Evolutionary conservation across 495 filamentous ascomycete species (phyloP), one percentile per base, ranked within the genome.

Genomic region (Penicillium bialowiezense): DNA sequence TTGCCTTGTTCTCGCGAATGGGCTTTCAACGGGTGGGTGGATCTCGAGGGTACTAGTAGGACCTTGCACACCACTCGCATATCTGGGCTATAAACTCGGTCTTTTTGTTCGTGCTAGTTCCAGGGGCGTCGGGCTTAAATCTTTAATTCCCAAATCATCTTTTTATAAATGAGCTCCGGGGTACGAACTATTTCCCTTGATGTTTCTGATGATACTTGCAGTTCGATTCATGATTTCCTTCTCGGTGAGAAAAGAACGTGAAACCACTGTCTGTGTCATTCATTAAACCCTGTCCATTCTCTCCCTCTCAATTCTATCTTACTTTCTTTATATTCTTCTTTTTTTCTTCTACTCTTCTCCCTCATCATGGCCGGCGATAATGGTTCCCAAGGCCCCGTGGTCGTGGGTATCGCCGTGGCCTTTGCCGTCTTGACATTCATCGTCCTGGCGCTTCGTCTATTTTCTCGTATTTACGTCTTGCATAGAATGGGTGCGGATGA

Each of bases 401-500:
- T 72, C 34, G 39, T 51, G 5, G 67, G 59, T 14, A 54, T 72
- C 34, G 52, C 57, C n/a, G 24, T 70, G 37, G 60, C 57, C n/a
- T 72, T 72, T 53, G 62, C 67, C 12, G 37, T 56, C 7, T 35
- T 70, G 41, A 69, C 63, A 5, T 60, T 69, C 15, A 9, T 69
- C n/a, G 65, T 72, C 10, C 33, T 72, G n/a, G 41, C 24, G 39
- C 52, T 72, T 36, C 51, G 69, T 26, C 53, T 72, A 28, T 72
- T 72, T 48, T 53, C 69, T 1, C 65, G 69, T 6, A 40, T 69
- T 18, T 65, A 57, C 47, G 67, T 72, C 1, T 31, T 70, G 39
- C 55, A 60, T 12, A 53, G 59, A 32, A 65, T 70, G 62, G 63
- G 65, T 2, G 2, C 62, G 1, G 69, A 72, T 51, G 69, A 72